Evolutionary conservation across 2,329 filamentous ascomycete species (phyloP).

Genomic region (Biscogniauxia sp.): DNA sequence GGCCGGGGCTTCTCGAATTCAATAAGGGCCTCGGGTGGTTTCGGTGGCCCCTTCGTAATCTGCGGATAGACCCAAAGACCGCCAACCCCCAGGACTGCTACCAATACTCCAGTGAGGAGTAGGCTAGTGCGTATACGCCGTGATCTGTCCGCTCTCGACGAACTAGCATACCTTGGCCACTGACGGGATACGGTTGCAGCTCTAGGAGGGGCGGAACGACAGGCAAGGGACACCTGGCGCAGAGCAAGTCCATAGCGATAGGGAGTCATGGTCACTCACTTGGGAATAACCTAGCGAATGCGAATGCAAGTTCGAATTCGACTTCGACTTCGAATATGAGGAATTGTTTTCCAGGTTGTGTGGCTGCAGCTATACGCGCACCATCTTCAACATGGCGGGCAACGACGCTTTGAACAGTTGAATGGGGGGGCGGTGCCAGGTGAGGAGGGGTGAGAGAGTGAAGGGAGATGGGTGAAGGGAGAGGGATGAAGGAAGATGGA

Average conservation of each 20-base stretch:
- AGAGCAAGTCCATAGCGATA: constrained; percentile 14
- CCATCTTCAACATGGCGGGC: neutral
- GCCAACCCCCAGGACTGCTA: constrained; percentile 21
- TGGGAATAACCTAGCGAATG: too few relatives aligned
- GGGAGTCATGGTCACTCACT: constrained; percentile 14
- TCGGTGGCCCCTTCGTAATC: constrained; percentile 18
- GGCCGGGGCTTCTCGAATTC: constrained; percentile 66
- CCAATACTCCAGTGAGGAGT: constrained; percentile 23
- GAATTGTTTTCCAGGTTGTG: neutral
- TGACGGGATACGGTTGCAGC: constrained; percentile 9
- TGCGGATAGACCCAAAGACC: constrained; percentile 24
- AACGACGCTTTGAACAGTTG: neutral
- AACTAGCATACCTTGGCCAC: constrained; percentile 22
- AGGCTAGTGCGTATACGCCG: constrained; percentile 17
- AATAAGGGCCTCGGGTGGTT: constrained; percentile 48
- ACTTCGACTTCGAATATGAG: too few relatives aligned
- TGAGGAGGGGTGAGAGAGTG: too few relatives aligned
- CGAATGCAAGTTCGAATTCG: too few relatives aligned
- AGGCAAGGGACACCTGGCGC: constrained; percentile 20
- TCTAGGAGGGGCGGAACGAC: constrained; percentile 11
- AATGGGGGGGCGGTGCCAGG: too few relatives aligned
- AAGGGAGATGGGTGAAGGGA: constrained; percentile 4
- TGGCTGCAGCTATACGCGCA: neutral
- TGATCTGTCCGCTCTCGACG: constrained; percentile 6
- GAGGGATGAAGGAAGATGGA: neutral